phyloP scores from a whole-genome alignment of 2,329 filamentous ascomycete species.

The Aspergillus glaucus region DNA sequence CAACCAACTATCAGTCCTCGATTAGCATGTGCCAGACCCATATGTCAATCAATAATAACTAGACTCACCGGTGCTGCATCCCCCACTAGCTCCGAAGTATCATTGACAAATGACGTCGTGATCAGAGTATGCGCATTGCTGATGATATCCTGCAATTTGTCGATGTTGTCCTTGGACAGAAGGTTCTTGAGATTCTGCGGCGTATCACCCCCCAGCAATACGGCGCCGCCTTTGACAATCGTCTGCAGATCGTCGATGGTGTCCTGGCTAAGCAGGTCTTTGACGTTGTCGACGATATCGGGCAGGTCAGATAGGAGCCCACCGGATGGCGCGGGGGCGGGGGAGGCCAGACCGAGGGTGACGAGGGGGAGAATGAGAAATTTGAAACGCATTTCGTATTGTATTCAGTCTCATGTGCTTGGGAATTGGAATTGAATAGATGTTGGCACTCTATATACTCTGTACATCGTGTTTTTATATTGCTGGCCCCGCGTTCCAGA shows the following conservation, averaged over 20 bases:
- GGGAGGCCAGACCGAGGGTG: slow-evolving; percentile 14
- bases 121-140: slow-evolving; percentile 22
- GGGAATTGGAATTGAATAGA: neutral
- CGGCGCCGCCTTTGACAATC: slow-evolving; percentile 22
- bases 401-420: neutral
- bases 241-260: slow-evolving; percentile 21
- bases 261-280: slow-evolving; percentile 19
- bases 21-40: neutral
- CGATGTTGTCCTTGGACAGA: slow-evolving; percentile 17
- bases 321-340: slow-evolving; percentile 11
- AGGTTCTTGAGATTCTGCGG: slow-evolving; percentile 23
- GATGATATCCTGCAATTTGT: slow-evolving; percentile 18
- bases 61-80: slow-evolving; percentile 28
- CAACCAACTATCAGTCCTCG: slow-evolving; percentile 17
- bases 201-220: slow-evolving; percentile 22
- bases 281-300: slow-evolving; percentile 17
- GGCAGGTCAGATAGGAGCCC: slow-evolving; percentile 23
- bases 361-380: slow-evolving; percentile 17
- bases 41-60: neutral
- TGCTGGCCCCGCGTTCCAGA: neutral
- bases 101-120: slow-evolving; percentile 21
- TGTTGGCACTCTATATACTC: neutral
- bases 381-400: slow-evolving; percentile 3
- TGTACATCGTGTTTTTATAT: neutral
- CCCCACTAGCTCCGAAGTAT: slow-evolving; percentile 25